These are phyloP conservation scores for Termitomyces sp. DNA, from an alignment of 768 basidiomycete genomes.

Conservation along the genomic window DNA sequence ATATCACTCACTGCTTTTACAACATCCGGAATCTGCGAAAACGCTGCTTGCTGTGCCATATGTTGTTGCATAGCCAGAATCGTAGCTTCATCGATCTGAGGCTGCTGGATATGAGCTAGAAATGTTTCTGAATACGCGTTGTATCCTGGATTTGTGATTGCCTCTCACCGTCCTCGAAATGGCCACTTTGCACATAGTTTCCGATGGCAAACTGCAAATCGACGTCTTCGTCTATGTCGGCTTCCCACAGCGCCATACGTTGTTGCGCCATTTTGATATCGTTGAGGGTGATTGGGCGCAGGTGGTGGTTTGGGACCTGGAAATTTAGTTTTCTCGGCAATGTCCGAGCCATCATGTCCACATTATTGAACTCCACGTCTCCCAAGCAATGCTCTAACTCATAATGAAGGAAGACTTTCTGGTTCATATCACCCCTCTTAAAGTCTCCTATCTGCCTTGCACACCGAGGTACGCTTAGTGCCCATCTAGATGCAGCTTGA, in stretches of 20 bases:
- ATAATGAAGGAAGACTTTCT: too few species aligned
- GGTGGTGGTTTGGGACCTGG: conserved; percentile 16
- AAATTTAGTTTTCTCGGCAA: conserved; percentile 33
- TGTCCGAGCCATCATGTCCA: conserved; percentile 21
- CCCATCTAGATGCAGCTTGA: too few species aligned
- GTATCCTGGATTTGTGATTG: not conserved
- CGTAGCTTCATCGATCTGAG: conserved; percentile 69
- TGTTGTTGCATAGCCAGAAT: conserved; percentile 76
- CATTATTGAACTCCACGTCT: too few species aligned
- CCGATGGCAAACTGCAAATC: conserved; percentile 68
- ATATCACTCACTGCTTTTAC: conserved; percentile 72
- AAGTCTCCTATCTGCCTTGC: too few species aligned
- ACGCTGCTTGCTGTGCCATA: conserved; percentile 79
- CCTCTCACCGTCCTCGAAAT: conserved; percentile 61
- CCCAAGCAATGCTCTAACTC: too few species aligned
- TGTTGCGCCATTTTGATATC: conserved; percentile 52
- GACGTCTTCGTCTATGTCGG: conserved; percentile 79
- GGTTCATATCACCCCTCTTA: too few species aligned
- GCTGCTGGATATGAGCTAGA: conserved; percentile 46
- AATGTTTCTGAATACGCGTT: conserved; percentile 16
- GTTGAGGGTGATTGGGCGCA: not conserved
- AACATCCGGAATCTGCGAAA: conserved; percentile 81
- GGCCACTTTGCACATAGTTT: conserved; percentile 63
- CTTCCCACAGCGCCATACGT: conserved; percentile 72
- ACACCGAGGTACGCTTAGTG: too few species aligned